These are phyloP conservation scores for Medicago lupulina DNA, from an alignment of 306 rosid species.

Conservation along the genomic window DNA sequence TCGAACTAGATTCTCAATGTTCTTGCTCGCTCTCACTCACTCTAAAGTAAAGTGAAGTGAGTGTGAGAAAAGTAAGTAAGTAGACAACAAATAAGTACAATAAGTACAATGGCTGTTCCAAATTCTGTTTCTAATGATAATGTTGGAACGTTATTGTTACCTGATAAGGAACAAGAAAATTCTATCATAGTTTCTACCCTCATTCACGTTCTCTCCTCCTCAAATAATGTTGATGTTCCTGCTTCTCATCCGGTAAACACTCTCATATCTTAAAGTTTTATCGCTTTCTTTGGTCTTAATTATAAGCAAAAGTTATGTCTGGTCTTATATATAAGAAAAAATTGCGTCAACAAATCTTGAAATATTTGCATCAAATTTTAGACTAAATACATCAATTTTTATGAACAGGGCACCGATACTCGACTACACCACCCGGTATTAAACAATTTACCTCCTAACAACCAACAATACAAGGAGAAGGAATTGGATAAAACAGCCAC, in stretches of 20 bases:
- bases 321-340: no score
- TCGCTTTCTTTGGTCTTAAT: no score
- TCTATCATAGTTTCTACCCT: constrained; percentile 65
- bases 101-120: not conserved
- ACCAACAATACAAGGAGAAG: not conserved
- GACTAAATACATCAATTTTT: no score
- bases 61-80: not conserved
- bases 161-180: constrained; percentile 50
- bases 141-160: not conserved
- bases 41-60: not conserved
- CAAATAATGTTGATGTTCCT: not conserved
- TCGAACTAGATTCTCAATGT: not conserved
- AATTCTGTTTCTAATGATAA: not conserved
- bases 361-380: no score
- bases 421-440: no score
- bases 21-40: not conserved
- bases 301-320: no score
- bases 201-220: constrained; percentile 47
- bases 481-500: not conserved
- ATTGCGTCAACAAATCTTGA: no score
- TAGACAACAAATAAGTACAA: not conserved
- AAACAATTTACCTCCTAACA: no score
- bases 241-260: not conserved
- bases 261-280: no score
- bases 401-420: no score